Conservation (phyloP, 148 eudicot species). For the Salicornia ramosissima region DNA sequence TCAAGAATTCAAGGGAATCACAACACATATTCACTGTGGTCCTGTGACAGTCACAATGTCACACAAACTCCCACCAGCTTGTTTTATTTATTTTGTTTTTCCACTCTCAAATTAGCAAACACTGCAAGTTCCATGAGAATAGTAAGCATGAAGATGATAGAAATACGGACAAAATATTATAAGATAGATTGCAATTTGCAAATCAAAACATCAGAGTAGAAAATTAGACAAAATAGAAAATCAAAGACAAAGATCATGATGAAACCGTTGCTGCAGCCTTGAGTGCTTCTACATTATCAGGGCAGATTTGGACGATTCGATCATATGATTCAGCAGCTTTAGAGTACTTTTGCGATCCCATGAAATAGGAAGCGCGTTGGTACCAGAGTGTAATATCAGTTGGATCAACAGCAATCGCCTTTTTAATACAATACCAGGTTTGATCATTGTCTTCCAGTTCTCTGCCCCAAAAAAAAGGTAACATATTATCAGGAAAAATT, state of each 20-base stretch:
- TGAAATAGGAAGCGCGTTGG: slow-evolving; percentile 55
- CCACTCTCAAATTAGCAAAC: not conserved
- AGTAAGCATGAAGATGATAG: not conserved
- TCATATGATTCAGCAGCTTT: slow-evolving; percentile 88
- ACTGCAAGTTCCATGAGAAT: not conserved
- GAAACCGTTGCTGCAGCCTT: slow-evolving; percentile 58
- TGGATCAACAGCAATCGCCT: slow-evolving; percentile 85
- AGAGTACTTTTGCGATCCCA: slow-evolving; percentile 50
- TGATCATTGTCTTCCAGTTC: slow-evolving; percentile 62
- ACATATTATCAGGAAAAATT: too few species aligned
- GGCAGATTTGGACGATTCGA: slow-evolving; percentile 52
- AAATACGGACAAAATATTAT: not conserved
- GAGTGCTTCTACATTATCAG: slow-evolving; percentile 59
- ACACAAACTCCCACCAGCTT: not conserved
- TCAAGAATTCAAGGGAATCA: not conserved
- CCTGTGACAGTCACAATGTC: not conserved
- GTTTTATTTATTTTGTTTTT: too few species aligned
- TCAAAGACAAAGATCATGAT: slow-evolving; percentile 13
- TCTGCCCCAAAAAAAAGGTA: slow-evolving; percentile 36
- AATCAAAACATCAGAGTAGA: not conserved
- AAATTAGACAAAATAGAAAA: slow-evolving; percentile 8
- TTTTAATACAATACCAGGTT: slow-evolving; percentile 68
- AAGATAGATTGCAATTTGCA: not conserved
- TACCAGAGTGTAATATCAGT: slow-evolving; percentile 52
- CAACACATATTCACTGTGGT: not conserved